Evolutionary conservation across 1,284 basidiomycete species (phyloP).

Genomic region (Ustilago trichophora): DNA sequence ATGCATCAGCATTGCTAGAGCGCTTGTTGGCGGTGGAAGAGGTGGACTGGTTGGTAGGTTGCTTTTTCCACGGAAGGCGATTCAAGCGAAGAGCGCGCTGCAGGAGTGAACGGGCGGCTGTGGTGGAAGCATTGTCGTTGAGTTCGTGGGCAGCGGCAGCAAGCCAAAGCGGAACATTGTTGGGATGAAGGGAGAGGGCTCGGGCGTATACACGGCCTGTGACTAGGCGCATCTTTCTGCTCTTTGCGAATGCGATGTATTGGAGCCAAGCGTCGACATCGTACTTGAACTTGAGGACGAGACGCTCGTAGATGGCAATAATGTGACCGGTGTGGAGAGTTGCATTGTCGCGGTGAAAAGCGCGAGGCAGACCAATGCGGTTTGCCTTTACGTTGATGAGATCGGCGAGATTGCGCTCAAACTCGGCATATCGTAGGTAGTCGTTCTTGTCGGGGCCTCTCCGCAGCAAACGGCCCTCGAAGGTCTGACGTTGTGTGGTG

Average conservation of each 20-base stretch:
- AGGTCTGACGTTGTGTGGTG: slow-evolving; percentile 82
- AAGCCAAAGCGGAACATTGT: slow-evolving; percentile 81
- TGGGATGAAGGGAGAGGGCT: slow-evolving; percentile 86
- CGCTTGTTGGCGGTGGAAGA: slow-evolving; percentile 12
- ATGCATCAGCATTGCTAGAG: neutral
- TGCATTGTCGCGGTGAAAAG: slow-evolving; percentile 51
- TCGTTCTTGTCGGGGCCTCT: slow-evolving; percentile 85
- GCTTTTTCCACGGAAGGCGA: slow-evolving; percentile 34
- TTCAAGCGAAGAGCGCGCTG: slow-evolving; percentile 80
- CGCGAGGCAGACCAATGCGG: slow-evolving; percentile 40
- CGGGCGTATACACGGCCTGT: slow-evolving; percentile 73
- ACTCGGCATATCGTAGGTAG: slow-evolving; percentile 88
- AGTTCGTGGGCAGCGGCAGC: slow-evolving; percentile 87
- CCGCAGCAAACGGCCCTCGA: slow-evolving; percentile 84
- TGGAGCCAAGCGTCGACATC: slow-evolving; percentile 88
- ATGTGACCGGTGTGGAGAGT: slow-evolving; percentile 73
- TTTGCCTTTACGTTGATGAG: slow-evolving; percentile 48
- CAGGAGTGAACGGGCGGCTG: slow-evolving; percentile 82
- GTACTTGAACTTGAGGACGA: slow-evolving; percentile 84
- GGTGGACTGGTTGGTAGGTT: neutral
- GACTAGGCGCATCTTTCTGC: slow-evolving; percentile 80
- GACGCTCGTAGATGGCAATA: slow-evolving; percentile 89
- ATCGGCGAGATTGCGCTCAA: slow-evolving; percentile 76
- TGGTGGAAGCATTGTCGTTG: slow-evolving; percentile 75
- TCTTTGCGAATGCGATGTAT: slow-evolving; percentile 84